phyloP scores from a whole-genome alignment of 208 protist species.

The Crithidia acanthocephali region DNA sequence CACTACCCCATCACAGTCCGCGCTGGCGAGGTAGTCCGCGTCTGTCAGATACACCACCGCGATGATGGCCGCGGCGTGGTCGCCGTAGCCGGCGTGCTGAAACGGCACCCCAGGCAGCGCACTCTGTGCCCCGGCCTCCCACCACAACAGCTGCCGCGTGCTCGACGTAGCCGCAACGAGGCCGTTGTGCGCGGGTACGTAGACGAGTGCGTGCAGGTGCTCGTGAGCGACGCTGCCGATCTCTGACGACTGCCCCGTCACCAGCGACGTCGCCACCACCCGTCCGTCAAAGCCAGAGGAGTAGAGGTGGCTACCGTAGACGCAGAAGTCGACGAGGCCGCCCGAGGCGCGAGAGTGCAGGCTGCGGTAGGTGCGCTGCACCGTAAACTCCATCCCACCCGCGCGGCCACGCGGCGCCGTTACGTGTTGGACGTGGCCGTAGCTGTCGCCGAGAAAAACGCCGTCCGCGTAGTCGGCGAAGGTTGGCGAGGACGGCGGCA shows the following conservation, averaged over 20 bases:
- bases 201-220: constrained; percentile 31
- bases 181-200: constrained; percentile 18
- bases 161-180: constrained; percentile 41
- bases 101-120: constrained; percentile 45
- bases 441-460: constrained; percentile 59
- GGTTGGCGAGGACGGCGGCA: constrained; percentile 41
- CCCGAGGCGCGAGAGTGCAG: constrained; percentile 55
- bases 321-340: constrained; percentile 72
- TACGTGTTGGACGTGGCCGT: constrained; percentile 54
- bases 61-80: constrained; percentile 48
- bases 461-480: constrained; percentile 32
- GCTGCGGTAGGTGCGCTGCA: constrained; percentile 34
- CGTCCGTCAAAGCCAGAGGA: constrained; percentile 71
- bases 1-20: constrained; percentile 65
- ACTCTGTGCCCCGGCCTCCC: constrained; percentile 56
- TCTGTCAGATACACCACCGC: constrained; percentile 56
- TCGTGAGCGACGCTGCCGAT: constrained; percentile 19
- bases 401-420: constrained; percentile 39
- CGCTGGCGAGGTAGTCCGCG: constrained; percentile 71
- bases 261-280: constrained; percentile 48
- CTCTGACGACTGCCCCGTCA: constrained; percentile 34
- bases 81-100: constrained; percentile 31
- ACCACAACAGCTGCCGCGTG: constrained; percentile 46
- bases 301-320: constrained; percentile 50
- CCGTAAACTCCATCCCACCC: constrained; percentile 33